Base-by-base conservation (phyloP, 495 filamentous ascomycete genomes). In the Cercophora newfieldiana region DNA sequence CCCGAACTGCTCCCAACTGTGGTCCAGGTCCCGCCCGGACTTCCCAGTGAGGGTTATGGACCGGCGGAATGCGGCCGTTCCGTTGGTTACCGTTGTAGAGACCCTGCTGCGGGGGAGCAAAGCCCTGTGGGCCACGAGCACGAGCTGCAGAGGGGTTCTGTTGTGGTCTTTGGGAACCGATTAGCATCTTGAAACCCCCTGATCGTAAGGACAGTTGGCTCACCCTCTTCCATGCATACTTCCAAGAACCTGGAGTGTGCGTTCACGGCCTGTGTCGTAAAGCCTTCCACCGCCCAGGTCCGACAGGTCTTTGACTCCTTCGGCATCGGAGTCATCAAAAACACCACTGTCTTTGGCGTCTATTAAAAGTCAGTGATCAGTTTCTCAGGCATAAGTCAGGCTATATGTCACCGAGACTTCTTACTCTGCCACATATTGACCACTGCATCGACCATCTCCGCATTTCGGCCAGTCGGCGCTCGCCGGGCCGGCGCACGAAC, bases 291-390 rank as follows among this genome's bases (percentile, higher is more conserved):
- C 59, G n/a, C 24, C 16, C 7, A 61, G 59, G 2, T 18, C 24
- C 18, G 47, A 37, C 16, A 61, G 25, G 21, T 30, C 44, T 22
- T 29, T 30, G 44, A 61, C 59, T 21, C 16, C 33, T 7, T 49
- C 47, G 14, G 22, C 16, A 21, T 61, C 59, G 14, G 26, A 37
- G 59, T 61, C 59, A 14, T 61, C 25, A 14, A 61, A 61, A 7
- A 16, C 6, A 14, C 59, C 59, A 25, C 12, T 50, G 7, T 61
- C n/a, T 12, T 30, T 25, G 7, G 55, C 55, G 14, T 18, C 55
- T 57, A 57, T 22, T 2, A 6, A 7, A 22, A 22, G 28, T 22
- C 18, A 57, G 55, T 57, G 7, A 57, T 28, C 21, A 57, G 18
- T 18, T 8, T n/a, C 16, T 8, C 25, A 28, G 1, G 12, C 25